Base-by-base conservation (phyloP, 768 basidiomycete species). In the Amanita inopinata region DNA sequence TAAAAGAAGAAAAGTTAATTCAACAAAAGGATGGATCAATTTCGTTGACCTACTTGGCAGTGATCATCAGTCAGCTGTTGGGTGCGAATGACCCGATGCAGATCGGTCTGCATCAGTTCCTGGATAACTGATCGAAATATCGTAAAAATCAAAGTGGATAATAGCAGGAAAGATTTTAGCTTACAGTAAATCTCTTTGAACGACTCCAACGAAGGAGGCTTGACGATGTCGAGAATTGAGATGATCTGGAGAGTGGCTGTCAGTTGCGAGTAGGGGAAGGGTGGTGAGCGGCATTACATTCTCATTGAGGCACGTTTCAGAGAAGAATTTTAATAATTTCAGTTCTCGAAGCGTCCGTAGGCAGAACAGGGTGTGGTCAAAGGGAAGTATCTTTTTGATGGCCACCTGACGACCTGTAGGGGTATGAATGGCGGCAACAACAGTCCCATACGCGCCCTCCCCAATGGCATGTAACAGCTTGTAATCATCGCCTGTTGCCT, bases 311-410 rank as follows among this genome's bases (percentile, higher is more conserved):
- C 83, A 85, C 33, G 74, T 71, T 51, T 83, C 81, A 4, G 82
- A 83, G 62, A 87, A 84, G 67, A 86, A 86, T 58, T 82, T 83
- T 58, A 86, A 72, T 14, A 96, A 69, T 65, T 96, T 94, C 59
- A 96, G 72, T 65, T 96, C 93, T 47, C 92, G 75, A 40, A 96
- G 67, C 2, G 92, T 97, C 46, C 84, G 74, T 56, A 94, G 65
- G 53, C 85, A 89, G 66, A 92, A 94, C 60, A 94, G 71, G 23
- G 87, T 83, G 58, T 94, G 92, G 55, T 94, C 92, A 61, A 96
- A 94, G 6, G 91, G 92, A 31, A 86, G 78, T 54, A 96, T 83
- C 64, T 89, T 91, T 74, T 94, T 97, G 66, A 94, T 93, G 32
- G 92, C 93, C 11, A 97, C 90, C 58, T 88, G 78, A 46, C 79